Percentiles rank a stretch among this genome's conserved stretches.
Conservation (phyloP, 305 asterid species). For the Fraxinus dipetala region DNA sequence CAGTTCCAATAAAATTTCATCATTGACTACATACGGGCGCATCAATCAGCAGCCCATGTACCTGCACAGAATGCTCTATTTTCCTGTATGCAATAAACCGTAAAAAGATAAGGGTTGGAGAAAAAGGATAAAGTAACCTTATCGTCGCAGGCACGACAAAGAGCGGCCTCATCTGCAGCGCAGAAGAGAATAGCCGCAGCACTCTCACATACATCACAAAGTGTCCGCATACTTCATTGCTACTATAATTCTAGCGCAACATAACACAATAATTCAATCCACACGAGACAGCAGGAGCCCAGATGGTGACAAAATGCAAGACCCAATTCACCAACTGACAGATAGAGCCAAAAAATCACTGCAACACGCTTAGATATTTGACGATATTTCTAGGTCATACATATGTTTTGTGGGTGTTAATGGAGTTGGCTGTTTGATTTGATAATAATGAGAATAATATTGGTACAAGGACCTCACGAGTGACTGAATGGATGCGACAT, state of each 20-base stretch:
- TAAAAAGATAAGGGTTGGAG: background rate
- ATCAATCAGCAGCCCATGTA: background rate
- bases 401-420: constrained; percentile 7
- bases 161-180: constrained; percentile 62
- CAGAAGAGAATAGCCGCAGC: constrained; percentile 58
- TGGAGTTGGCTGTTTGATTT: constrained; percentile 5
- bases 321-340: constrained; percentile 21
- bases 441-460: constrained; percentile 14
- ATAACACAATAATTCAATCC: constrained; percentile 6
- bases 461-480: background rate
- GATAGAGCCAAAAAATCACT: background rate
- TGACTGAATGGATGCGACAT: constrained; percentile 17
- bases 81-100: background rate
- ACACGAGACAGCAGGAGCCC: background rate
- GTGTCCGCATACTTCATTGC: constrained; percentile 49
- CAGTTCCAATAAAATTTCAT: background rate
- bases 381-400: background rate
- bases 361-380: background rate
- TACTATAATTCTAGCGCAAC: constrained; percentile 22
- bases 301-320: constrained; percentile 1
- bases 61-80: background rate
- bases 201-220: constrained; percentile 53
- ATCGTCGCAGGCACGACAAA: constrained; percentile 50
- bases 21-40: background rate
- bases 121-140: constrained; percentile 30